phyloP scores from a whole-genome alignment of 805 yeast species.

The Nakazawaea laoshanensis region DNA sequence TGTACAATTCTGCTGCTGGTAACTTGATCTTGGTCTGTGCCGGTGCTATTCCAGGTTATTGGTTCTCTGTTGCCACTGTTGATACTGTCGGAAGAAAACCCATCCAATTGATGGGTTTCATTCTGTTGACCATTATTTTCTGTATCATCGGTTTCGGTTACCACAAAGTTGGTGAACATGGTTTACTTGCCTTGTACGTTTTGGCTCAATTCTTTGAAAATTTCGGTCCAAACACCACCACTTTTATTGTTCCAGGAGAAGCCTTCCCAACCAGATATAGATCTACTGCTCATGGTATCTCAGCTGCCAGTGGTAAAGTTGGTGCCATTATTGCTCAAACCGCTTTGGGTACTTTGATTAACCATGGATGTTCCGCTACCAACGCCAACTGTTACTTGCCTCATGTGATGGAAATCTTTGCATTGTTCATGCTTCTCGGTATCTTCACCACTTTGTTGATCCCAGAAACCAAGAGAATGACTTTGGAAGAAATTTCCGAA shows the following conservation, averaged over 20 bases:
- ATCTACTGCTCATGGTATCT: slow-evolving; percentile 91
- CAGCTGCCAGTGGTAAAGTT: slow-evolving; percentile 87
- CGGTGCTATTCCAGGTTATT: slow-evolving; percentile 91
- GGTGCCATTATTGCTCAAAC: slow-evolving; percentile 93
- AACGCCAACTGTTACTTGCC: slow-evolving; percentile 71
- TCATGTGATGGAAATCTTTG: slow-evolving; percentile 91
- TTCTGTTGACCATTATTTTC: slow-evolving; percentile 61
- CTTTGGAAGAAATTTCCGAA: slow-evolving; percentile 78
- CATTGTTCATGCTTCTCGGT: slow-evolving; percentile 86
- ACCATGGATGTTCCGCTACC: slow-evolving; percentile 65
- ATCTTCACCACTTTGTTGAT: slow-evolving; percentile 52
- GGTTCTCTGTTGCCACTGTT: slow-evolving; percentile 74
- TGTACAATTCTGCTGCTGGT: slow-evolving; percentile 83
- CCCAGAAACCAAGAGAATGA: slow-evolving; percentile 90
- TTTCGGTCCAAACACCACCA: slow-evolving; percentile 90
- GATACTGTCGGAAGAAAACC: slow-evolving; percentile 83
- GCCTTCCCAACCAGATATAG: slow-evolving; percentile 91
- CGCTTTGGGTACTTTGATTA: slow-evolving; percentile 73
- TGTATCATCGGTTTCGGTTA: slow-evolving; percentile 81
- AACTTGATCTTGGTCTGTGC: slow-evolving; percentile 89
- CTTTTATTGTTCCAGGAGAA: slow-evolving; percentile 89
- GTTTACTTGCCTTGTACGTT: slow-evolving; percentile 69
- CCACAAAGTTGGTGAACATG: slow-evolving; percentile 57
- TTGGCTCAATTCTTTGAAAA: slow-evolving; percentile 82
- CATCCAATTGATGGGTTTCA: slow-evolving; percentile 70